Conservation (phyloP, 345 rosid species). For the Citrus medica region DNA sequence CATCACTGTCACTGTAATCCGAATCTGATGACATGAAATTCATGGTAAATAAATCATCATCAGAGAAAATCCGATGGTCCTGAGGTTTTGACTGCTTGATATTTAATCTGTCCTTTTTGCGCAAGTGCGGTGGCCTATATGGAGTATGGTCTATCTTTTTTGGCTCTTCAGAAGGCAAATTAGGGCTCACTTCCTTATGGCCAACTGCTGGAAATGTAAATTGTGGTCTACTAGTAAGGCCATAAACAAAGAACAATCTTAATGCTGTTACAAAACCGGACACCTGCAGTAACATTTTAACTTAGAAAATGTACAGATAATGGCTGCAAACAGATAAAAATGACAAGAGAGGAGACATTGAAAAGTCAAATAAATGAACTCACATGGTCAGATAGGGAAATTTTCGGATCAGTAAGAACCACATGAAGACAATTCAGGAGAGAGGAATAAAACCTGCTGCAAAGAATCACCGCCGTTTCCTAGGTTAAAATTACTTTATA, state of each 20-base stretch:
- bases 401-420: slow-evolving; percentile 64
- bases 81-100: slow-evolving; percentile 34
- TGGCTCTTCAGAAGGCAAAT: slow-evolving; percentile 37
- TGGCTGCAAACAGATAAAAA: not conserved
- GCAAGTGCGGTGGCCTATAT: slow-evolving; percentile 91
- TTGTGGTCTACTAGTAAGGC: slow-evolving; percentile 46
- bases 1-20: slow-evolving; percentile 84
- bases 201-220: slow-evolving; percentile 25
- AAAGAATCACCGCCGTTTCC: not conserved
- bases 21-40: slow-evolving; percentile 78
- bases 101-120: slow-evolving; percentile 52
- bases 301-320: slow-evolving; percentile 12
- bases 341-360: not conserved
- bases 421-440: slow-evolving; percentile 77
- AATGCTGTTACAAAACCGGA: slow-evolving; percentile 76
- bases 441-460: slow-evolving; percentile 72
- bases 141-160: slow-evolving; percentile 38
- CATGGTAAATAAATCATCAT: slow-evolving; percentile 42
- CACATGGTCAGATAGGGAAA: slow-evolving; percentile 77
- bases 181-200: slow-evolving; percentile 37
- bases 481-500: not conserved
- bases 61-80: slow-evolving; percentile 37
- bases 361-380: slow-evolving; percentile 28
- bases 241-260: slow-evolving; percentile 69
- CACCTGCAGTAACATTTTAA: slow-evolving; percentile 43